Conservation (phyloP, 1,284 basidiomycete species). For the Leucoagaricus sp. region DNA sequence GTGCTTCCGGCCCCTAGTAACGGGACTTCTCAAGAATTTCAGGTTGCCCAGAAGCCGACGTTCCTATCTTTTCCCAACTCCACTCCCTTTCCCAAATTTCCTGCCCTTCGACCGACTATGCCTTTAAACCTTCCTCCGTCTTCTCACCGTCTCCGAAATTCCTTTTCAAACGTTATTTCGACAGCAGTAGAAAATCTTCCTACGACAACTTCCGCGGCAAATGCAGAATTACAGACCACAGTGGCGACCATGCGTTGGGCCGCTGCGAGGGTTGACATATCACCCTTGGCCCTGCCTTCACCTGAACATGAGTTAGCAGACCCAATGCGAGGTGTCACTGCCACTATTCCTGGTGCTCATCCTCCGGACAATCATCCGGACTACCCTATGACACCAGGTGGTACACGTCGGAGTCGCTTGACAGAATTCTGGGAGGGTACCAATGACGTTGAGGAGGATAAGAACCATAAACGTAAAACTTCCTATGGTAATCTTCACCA, state of each 20-base stretch:
- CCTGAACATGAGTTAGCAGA: conserved; percentile 87
- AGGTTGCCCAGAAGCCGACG: conserved; percentile 1
- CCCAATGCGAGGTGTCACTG: conserved; percentile 72
- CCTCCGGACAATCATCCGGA: conserved; percentile 30
- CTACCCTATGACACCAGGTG: conserved; percentile 45
- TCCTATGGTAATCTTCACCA: not conserved
- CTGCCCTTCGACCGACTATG: conserved; percentile 22
- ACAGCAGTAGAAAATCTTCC: conserved; percentile 18
- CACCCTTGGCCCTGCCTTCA: conserved; percentile 80
- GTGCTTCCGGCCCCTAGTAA: not conserved
- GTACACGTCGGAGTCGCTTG: conserved; percentile 53
- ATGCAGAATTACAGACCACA: conserved; percentile 61
- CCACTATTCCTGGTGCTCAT: conserved; percentile 69
- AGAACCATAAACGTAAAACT: conserved; percentile 12
- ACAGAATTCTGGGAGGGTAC: conserved; percentile 74
- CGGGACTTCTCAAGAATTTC: not conserved
- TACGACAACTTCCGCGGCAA: conserved; percentile 28
- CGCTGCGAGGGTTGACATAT: conserved; percentile 69
- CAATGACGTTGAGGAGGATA: conserved; percentile 36
- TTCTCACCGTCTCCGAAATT: conserved; percentile 55
- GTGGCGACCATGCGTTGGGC: conserved; percentile 88
- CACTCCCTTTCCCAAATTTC: conserved; percentile 21
- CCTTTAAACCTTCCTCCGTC: conserved; percentile 31
- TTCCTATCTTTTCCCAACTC: conserved; percentile 12
- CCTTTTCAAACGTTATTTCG: conserved; percentile 50